Base-by-base conservation (phyloP, 2,329 filamentous ascomycete genomes). In the Raffaelea albimanens region DNA sequence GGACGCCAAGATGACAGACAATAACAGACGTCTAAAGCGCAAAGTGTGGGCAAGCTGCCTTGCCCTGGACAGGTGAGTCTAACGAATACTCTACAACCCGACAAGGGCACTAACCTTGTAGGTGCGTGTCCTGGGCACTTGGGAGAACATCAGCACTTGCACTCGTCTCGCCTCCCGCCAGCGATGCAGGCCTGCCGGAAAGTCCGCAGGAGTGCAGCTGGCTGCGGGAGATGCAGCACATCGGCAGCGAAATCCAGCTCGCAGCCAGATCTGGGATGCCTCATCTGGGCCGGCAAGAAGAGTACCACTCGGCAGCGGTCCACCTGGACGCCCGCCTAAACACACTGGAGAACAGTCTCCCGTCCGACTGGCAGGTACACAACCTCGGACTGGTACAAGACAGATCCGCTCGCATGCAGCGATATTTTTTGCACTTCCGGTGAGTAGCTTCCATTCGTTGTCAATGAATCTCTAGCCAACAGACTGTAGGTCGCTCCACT, bases 31-130 rank as follows among this genome's bases (percentile, higher is more conserved):
- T 0, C 21, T 60, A 1, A 53, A 61, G 2, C 56, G 61, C 13
- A 29, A 29, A 29, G 51, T 67, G 40, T 67, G 64, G 64, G 57
- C 66, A 42, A 63, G 63, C 0, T 67, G 64, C 43, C 57, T 67
- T 8, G 46, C 66, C 0, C 66, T 67, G 64, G 64, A 67, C 36
- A 54, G 64, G 64, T 65, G n/a, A n/a, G n/a, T n/a, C n/a, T n/a
- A 49, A 36, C 61, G 52, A 29, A 7, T 29, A 7, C 13, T 29
- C 13, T 29, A 13, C 7, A 7, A 13, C 25, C 13, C 25, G 25
- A 13, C 25, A 13, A 29, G 13, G 13, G 25, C 25, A 29, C 7
- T 29, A 29, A 7, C 13, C 25, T 29, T 29, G 7, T 16, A 44
- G 42, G 20, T 11, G 14, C 21, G 11, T 29, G 5, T 29, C 22